Evolutionary conservation across 768 basidiomycete species (phyloP).

Genomic region (Leccinum ochraceum): DNA sequence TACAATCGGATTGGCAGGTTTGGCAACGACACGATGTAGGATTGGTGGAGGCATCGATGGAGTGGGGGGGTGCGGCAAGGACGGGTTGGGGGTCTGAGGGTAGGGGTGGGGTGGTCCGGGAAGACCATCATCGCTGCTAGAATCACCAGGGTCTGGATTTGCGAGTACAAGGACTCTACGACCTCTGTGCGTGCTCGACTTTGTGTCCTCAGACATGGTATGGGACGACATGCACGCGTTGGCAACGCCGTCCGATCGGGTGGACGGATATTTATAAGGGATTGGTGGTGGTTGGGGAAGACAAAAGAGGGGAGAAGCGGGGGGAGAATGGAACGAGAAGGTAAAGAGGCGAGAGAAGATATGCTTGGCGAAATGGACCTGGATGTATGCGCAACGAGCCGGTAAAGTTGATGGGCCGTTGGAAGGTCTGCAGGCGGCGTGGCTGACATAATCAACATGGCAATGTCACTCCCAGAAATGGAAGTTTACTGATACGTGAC

Average conservation of each 20-base stretch:
- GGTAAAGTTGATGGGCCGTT: conserved; percentile 31
- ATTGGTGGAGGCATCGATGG: conserved; percentile 27
- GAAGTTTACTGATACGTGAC: not conserved
- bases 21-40: conserved; percentile 21
- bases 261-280: conserved; percentile 7
- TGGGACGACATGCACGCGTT: conserved; percentile 34
- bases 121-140: conserved; percentile 41
- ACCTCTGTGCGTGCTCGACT: conserved; percentile 36
- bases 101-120: conserved; percentile 12
- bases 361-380: conserved; percentile 23
- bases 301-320: not conserved
- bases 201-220: conserved; percentile 64
- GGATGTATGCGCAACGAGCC: conserved; percentile 30
- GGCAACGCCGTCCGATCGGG: conserved; percentile 27
- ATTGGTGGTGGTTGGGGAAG: not conserved
- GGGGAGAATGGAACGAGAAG: not conserved
- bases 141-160: conserved; percentile 58
- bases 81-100: conserved; percentile 28
- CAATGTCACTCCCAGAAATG: conserved; percentile 20
- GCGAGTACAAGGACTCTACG: conserved; percentile 56
- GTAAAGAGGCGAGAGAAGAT: conserved; percentile 1
- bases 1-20: conserved; percentile 30
- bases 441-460: conserved; percentile 34
- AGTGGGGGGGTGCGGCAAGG: conserved; percentile 26
- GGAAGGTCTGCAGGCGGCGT: conserved; percentile 23